These are phyloP conservation scores for Corrigiola litoralis DNA, from an alignment of 179 eudicot species.

Conservation along the genomic window DNA sequence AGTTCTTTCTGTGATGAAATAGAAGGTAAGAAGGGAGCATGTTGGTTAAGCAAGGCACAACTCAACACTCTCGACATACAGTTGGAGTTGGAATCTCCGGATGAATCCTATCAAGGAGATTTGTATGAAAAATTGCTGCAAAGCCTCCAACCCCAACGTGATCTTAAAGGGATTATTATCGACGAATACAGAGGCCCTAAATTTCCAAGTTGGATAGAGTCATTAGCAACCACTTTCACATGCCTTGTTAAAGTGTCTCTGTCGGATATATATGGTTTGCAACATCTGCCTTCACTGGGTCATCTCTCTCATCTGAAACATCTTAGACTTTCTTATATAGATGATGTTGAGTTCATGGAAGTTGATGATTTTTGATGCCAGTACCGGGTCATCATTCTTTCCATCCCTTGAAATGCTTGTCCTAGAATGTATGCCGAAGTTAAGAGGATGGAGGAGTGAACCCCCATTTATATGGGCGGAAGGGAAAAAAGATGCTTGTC, in stretches of 20 bases:
- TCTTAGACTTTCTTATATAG: neutral
- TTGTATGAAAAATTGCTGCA: neutral
- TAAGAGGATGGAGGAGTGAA: constrained; percentile 13
- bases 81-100: neutral
- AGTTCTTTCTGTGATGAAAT: neutral
- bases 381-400: neutral
- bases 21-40: neutral
- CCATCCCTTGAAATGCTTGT: neutral
- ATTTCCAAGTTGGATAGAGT: neutral
- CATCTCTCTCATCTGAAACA: neutral
- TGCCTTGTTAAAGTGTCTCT: neutral
- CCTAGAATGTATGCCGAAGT: neutral
- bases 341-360: neutral
- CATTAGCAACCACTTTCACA: neutral
- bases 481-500: neutral
- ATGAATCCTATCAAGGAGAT: no score
- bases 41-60: neutral
- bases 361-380: neutral
- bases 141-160: neutral
- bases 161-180: neutral
- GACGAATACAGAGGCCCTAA: neutral
- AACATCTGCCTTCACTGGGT: neutral
- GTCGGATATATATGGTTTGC: neutral
- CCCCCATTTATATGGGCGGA: neutral
- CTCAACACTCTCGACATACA: neutral